Evolutionary conservation across 176 grass and related monocot genomes (phyloP), one percentile per base, ranked within the genome.

Genomic region (Melocanna baccifera): DNA sequence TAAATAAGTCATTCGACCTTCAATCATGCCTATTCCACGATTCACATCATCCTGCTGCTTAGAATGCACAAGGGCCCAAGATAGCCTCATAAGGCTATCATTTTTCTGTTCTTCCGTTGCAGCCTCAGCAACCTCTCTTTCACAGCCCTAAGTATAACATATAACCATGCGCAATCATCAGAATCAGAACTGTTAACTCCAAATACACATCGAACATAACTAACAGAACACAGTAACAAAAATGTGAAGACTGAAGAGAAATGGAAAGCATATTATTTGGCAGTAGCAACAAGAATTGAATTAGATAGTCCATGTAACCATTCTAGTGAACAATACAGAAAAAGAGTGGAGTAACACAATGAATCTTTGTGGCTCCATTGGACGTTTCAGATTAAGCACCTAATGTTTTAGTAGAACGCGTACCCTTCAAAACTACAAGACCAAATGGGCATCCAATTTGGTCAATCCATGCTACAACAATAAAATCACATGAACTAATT

Each of bases 41-140:
- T 95, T 98, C 68, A 98, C 91, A 86, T 98, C 93, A 45, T 92
- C 93, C 7, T 84, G 73, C 7, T 93, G 80, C 86, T 68, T 93
- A 40, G 96, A 98, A 71, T 98, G 96, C 51, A 98, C 96, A 63
- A 98, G 96, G 53, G 96, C 93, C 96, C 96, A 95, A 19, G 96
- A 98, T 30, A 95, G 83, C 87, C 96, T 98, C 96, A 98, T 98
- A 45, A 98, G 69, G 45, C 96, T 92, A 40, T 87, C 89, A 6
- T 77, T 91, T 86, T 93, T 93, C 34, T 92, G 87, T 30, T 93
- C 87, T 62, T 89, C 88, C 18, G 41, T 93, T 41, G 62, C 42
- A 62, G 91, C 80, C 52, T 93, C 85, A 12, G 56, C 68, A 41
- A 98, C 73, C 87, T 98, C 96, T 75, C 75, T 86, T 85, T 98